Conservation (phyloP, 164 flowering plant species). For the Platanus orientalis region DNA sequence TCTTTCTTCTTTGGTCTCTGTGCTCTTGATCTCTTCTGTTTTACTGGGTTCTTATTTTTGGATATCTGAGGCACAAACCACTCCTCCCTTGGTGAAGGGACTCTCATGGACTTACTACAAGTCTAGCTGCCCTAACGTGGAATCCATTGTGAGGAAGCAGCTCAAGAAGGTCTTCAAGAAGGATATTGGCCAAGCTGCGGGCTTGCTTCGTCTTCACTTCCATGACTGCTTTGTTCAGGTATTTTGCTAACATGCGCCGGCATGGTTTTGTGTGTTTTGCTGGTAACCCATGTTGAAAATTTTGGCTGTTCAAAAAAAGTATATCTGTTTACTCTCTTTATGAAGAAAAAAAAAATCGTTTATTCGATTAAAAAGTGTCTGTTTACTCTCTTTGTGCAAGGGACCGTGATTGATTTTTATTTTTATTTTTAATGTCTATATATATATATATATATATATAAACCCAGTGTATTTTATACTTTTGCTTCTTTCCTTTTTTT, state of each 20-base stretch:
- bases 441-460: too few relatives aligned
- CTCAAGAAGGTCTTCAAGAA: conserved; percentile 41
- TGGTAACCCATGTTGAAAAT: too few relatives aligned
- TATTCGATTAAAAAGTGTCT: too few relatives aligned
- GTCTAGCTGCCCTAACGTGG: conserved; percentile 50
- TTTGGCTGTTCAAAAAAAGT: too few relatives aligned
- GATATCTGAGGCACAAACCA: conserved; percentile 12
- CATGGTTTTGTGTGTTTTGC: too few relatives aligned
- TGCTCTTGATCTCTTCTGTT: conserved; percentile 12
- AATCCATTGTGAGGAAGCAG: conserved; percentile 38
- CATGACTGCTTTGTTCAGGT: conserved; percentile 83
- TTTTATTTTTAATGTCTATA: too few relatives aligned
- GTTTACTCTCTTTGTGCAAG: too few relatives aligned
- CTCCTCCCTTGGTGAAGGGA: conserved; percentile 39
- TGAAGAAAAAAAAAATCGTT: too few relatives aligned
- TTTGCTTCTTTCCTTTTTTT: too few relatives aligned
- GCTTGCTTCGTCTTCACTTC: conserved; percentile 66
- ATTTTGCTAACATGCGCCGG: background rate
- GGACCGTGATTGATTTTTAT: too few relatives aligned
- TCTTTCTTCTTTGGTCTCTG: conserved; percentile 1
- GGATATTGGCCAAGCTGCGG: conserved; percentile 64
- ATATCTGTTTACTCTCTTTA: too few relatives aligned
- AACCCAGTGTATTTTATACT: too few relatives aligned
- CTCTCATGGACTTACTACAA: conserved; percentile 54
- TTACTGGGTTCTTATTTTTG: conserved; percentile 1